These are phyloP conservation scores for Dipteronia sinensis DNA, from an alignment of 345 rosid genomes.

Conservation along the genomic window DNA sequence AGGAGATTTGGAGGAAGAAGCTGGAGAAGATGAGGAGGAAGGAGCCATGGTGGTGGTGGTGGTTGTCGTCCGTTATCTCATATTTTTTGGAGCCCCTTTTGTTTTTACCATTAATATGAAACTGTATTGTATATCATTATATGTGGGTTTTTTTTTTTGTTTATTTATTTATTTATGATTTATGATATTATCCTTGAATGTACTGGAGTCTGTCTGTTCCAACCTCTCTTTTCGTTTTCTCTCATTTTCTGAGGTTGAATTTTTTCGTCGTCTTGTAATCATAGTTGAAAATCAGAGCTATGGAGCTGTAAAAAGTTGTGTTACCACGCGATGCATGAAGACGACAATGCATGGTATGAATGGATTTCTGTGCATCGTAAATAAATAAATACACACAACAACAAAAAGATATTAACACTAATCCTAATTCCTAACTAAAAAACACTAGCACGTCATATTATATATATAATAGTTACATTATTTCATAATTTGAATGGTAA, in stretches of 20 bases:
- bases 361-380: slow-evolving; percentile 18
- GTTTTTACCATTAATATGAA: not conserved
- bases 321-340: slow-evolving; percentile 11
- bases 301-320: not conserved
- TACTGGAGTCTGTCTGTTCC: too few relatives aligned
- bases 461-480: too few relatives aligned
- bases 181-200: not conserved
- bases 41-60: slow-evolving; percentile 51
- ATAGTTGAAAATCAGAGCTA: slow-evolving; percentile 32
- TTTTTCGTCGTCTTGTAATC: slow-evolving; percentile 53
- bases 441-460: too few relatives aligned
- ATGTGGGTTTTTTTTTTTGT: slow-evolving; percentile 10
- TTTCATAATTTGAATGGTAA: too few relatives aligned
- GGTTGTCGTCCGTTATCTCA: slow-evolving; percentile 14
- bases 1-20: slow-evolving; percentile 58
- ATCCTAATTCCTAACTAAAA: too few relatives aligned
- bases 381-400: not conserved
- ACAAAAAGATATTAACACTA: too few relatives aligned
- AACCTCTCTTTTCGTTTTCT: slow-evolving; percentile 33
- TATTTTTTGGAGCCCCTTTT: slow-evolving; percentile 2
- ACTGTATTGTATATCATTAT: not conserved
- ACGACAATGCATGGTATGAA: slow-evolving; percentile 7
- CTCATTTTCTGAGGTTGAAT: slow-evolving; percentile 24
- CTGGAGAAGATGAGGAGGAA: slow-evolving; percentile 53
- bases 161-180: not conserved